Conservation (phyloP, 345 rosid genomes). For the Brassica napus region DNA sequence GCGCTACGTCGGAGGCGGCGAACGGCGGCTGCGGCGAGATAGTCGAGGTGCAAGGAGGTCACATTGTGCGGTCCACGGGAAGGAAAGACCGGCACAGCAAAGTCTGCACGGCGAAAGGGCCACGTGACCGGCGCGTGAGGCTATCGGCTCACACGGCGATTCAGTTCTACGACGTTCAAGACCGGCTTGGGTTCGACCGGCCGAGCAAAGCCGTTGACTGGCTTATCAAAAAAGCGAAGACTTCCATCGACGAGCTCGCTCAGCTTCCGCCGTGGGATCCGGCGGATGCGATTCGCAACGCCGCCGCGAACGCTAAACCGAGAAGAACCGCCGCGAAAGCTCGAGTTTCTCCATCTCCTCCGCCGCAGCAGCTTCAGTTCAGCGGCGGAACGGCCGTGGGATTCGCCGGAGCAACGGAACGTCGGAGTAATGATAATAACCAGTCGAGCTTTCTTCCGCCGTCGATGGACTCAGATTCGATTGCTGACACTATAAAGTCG, state of each 20-base stretch:
- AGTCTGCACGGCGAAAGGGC: conserved; percentile 92
- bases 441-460: conserved; percentile 68
- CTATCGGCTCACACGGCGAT: conserved; percentile 94
- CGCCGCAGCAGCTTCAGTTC: conserved; percentile 29
- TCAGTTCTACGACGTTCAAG: conserved; percentile 95
- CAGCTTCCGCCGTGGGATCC: conserved; percentile 90
- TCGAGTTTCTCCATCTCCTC: conserved; percentile 22
- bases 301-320: conserved; percentile 39
- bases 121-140: conserved; percentile 92
- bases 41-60: conserved; percentile 97
- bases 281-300: conserved; percentile 33
- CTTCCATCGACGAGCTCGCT: conserved; percentile 85
- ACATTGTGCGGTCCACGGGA: conserved; percentile 93
- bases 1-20: conserved; percentile 42
- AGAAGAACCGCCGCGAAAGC: conserved; percentile 25
- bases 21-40: conserved; percentile 63
- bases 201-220: conserved; percentile 99
- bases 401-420: conserved; percentile 26
- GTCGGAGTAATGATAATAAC: conserved; percentile 11
- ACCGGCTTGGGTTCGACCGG: conserved; percentile 91
- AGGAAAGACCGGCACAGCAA: conserved; percentile 95
- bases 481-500: conserved; percentile 89
- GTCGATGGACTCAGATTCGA: conserved; percentile 73
- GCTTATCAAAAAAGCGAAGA: conserved; percentile 87
- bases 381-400: conserved; percentile 26